Conservation (phyloP, 352 stramenopile species). For the Phytopythium kandeliae region DNA sequence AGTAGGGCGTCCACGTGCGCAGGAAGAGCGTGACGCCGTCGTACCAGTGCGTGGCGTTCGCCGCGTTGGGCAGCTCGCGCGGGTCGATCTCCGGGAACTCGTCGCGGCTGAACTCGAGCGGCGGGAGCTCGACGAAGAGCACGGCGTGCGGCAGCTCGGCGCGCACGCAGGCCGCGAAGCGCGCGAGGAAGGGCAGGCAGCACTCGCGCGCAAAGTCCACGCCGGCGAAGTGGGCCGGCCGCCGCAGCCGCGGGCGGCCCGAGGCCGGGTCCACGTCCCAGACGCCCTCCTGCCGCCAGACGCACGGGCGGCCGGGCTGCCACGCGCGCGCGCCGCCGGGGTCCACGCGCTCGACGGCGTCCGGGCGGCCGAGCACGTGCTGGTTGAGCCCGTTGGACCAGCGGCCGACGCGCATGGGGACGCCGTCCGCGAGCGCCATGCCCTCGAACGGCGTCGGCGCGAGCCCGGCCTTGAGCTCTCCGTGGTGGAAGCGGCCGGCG, state of each 20-base stretch:
- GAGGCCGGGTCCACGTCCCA: constrained; percentile 49
- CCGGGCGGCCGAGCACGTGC: constrained; percentile 52
- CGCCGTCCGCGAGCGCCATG: constrained; percentile 72
- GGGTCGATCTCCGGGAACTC: constrained; percentile 63
- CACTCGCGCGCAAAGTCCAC: constrained; percentile 75
- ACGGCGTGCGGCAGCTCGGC: constrained; percentile 48
- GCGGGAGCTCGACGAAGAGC: constrained; percentile 78
- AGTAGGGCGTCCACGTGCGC: constrained; percentile 57
- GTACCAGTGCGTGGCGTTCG: constrained; percentile 91
- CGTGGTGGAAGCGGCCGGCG: constrained; percentile 36
- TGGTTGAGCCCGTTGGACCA: constrained; percentile 77
- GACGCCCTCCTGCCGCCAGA: constrained; percentile 82
- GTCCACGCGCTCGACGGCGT: constrained; percentile 44
- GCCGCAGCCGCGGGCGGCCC: constrained; percentile 39
- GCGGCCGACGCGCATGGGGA: constrained; percentile 48
- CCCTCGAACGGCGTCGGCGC: constrained; percentile 77
- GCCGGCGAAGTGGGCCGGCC: constrained; percentile 61
- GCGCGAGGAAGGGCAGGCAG: constrained; percentile 80
- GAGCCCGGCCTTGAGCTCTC: constrained; percentile 66
- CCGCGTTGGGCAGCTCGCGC: constrained; percentile 44
- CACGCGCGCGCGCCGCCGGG: constrained; percentile 54
- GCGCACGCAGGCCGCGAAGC: constrained; percentile 53
- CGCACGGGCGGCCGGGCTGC: constrained; percentile 53
- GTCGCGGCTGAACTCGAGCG: constrained; percentile 64
- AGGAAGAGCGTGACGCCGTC: constrained; percentile 87